Conservation (phyloP, 257 asterid species). For the Euphrasia confusa region DNA sequence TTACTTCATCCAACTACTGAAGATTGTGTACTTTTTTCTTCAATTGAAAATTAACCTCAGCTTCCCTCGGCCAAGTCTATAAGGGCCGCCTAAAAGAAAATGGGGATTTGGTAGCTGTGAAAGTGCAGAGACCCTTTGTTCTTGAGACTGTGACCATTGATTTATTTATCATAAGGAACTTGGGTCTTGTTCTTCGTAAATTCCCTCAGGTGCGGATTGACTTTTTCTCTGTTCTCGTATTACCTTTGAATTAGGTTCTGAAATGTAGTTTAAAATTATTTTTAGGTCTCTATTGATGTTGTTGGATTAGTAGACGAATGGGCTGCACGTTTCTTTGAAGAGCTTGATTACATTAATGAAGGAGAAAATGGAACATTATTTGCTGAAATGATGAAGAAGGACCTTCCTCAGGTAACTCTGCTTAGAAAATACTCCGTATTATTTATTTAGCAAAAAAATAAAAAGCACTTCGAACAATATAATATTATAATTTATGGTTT, state of each 20-base stretch:
- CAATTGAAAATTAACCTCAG: conserved; percentile 45
- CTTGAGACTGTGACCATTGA: conserved; percentile 98
- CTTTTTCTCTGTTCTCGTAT: conserved; percentile 22
- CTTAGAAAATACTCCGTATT: conserved; percentile 1
- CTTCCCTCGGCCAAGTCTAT: conserved; percentile 98
- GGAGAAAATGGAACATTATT: conserved; percentile 91
- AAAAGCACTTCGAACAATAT: background rate
- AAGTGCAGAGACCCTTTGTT: conserved; percentile 98
- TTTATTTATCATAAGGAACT: conserved; percentile 72
- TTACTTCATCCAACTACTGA: conserved; percentile 20
- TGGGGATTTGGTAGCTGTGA: conserved; percentile 96
- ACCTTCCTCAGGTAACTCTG: conserved; percentile 85
- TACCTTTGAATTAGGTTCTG: conserved; percentile 18
- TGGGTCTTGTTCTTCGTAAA: conserved; percentile 86
- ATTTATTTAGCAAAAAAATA: background rate
- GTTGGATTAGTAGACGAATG: conserved; percentile 99
- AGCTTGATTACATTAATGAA: conserved; percentile 93
- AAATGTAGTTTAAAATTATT: conserved; percentile 16
- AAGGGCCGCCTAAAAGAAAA: conserved; percentile 92
- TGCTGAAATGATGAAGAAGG: conserved; percentile 96
- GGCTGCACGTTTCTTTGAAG: conserved; percentile 99
- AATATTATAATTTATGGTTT: background rate
- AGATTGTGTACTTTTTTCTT: conserved; percentile 19
- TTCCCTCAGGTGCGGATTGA: conserved; percentile 74
- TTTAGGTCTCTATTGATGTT: conserved; percentile 79